These are phyloP conservation scores for Penicillium canariense DNA, from an alignment of 495 filamentous ascomycete species.

Conservation along the genomic window DNA sequence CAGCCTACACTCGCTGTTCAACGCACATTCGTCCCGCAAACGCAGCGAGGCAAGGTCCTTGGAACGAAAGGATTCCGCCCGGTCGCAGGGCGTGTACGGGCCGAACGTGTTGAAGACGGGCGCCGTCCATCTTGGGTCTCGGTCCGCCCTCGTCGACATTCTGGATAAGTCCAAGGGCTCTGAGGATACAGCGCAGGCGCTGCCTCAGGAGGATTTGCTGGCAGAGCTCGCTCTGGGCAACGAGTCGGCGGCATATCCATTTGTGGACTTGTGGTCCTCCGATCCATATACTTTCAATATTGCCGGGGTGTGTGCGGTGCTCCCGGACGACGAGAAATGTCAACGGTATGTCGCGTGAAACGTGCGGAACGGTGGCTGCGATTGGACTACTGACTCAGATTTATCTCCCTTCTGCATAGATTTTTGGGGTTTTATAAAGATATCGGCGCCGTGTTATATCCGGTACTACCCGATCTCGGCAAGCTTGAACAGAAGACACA, in stretches of 20 bases:
- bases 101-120: slow-evolving; percentile 44
- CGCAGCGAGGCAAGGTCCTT: slow-evolving; percentile 13
- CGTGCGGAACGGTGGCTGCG: neutral
- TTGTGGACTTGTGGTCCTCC: slow-evolving; percentile 63
- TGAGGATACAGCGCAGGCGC: slow-evolving; percentile 44
- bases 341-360: slow-evolving; percentile 42
- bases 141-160: slow-evolving; percentile 54
- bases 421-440: slow-evolving; percentile 73
- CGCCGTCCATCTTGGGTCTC: slow-evolving; percentile 55
- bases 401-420: slow-evolving; percentile 32
- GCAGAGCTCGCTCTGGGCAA: slow-evolving; percentile 80
- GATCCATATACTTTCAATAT: slow-evolving; percentile 69
- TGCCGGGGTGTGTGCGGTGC: slow-evolving; percentile 63
- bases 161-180: slow-evolving; percentile 40
- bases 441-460: slow-evolving; percentile 75
- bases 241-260: slow-evolving; percentile 74
- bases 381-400: neutral
- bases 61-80: slow-evolving; percentile 20
- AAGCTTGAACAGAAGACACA: slow-evolving; percentile 63
- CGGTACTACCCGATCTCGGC: slow-evolving; percentile 69
- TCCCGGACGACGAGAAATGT: slow-evolving; percentile 64
- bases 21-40: slow-evolving; percentile 30
- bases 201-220: slow-evolving; percentile 76
- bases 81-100: slow-evolving; percentile 48
- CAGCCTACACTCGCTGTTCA: slow-evolving; percentile 38